Base-by-base conservation (phyloP, 1,284 basidiomycete species). In the Takashimella tepidaria region DNA sequence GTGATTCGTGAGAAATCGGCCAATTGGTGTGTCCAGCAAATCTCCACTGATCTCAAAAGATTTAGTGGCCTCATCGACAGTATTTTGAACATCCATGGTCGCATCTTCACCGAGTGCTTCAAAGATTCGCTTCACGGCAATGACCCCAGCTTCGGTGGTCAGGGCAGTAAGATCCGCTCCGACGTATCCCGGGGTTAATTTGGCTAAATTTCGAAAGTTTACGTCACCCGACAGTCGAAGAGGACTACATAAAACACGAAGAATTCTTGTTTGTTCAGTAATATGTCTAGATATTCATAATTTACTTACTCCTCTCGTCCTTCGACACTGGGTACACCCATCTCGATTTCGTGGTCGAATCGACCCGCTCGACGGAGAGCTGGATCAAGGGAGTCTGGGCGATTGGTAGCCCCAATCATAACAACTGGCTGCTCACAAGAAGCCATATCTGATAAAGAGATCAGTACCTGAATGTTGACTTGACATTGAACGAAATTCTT, bases 291-390 rank as follows among this genome's bases (percentile, higher is more conserved):
- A n/a, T n/a, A n/a, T n/a, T n/a, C n/a, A n/a, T 8, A 37, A 24
- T 13, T 31, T 41, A 77, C 85, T 66, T 56, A 95, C 91, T 93
- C 89, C 66, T 89, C 88, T 52, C 92, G 81, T 0, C 86, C 90
- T 56, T 84, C 84, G 61, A 97, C 88, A 63, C 95, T 91, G 1
- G 95, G 95, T 3, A 98, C 93, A 22, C 91, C 89, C 87, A 98
- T 92, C 50, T 88, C 88, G 53, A 98, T 98, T 75, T 98, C 95
- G 64, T 96, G 91, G 69, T 98, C 95, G 64, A 98, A 98, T 41
- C 95, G 79, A 2, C 95, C 95, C 2, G 93, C 95, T 60, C 93
- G 81, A 44, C 95, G 84, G 12, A 98, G 78, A 0, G 95, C 95
- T 0, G 93, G 85, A 71, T 98, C 95, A 6, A 98, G 80, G 5